Base-by-base conservation (phyloP, 2,329 filamentous ascomycete species). In the Achaetomium macrosporum region DNA sequence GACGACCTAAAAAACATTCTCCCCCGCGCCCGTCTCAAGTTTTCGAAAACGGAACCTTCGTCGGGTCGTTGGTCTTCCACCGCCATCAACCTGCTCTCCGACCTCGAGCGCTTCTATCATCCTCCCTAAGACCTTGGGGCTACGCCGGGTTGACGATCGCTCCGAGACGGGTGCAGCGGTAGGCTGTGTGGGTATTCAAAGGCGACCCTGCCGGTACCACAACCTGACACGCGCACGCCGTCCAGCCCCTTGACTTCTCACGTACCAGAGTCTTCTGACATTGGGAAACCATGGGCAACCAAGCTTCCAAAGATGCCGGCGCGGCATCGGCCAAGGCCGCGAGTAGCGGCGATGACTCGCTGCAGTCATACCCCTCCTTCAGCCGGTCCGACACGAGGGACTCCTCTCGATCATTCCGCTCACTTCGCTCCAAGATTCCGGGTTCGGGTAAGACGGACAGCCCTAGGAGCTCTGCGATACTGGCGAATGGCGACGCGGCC, bases 311-410 rank as follows among this genome's bases (percentile, higher is more conserved):
- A 64, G 77, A 81, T 66, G 71, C 74, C 63, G 74, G 75, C 61
- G 70, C 70, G 55, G 69, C 67, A 54, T 66, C 72, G 55, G 68
- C 74, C 63, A 87, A 81, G 70, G 72, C 73, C 57, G 60, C 69
- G 47, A 67, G 71, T 54, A 72, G 73, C 53, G 74, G 72, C 39
- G 70, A 71, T 59, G 82, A 87, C 36, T 76, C 80, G 56, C 75
- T 96, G 54, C 86, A 90, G 69, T 88, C 89, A 30, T 95, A 93
- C 69, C 92, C 91, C 29, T 96, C 92, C 29, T 92, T 97, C 68
- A 88, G 85, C 72, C 87, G 87, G 68, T 90, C 90, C 52, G 92
- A 97, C 67, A 97, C 92, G 29, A 92, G 91, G 68, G 91, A 96
- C 60, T 96, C 90, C 7, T 83, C 87, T 31, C 87, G 90, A 59